Conservation (phyloP, 148 eudicot species). For the Amaranthus palmeri region DNA sequence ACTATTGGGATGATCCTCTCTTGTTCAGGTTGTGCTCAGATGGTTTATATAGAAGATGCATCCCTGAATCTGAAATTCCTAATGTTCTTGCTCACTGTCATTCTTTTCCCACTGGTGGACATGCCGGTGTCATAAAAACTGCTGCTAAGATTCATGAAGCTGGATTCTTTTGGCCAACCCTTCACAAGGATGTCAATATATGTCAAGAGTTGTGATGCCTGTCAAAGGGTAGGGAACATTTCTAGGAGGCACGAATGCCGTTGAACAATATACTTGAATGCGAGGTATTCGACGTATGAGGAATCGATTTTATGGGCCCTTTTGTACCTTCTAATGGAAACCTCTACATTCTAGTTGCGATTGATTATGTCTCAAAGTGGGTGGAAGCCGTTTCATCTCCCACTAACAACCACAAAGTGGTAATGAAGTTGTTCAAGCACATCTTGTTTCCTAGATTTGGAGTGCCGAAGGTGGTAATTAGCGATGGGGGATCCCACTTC, state of each 20-base stretch:
- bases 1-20: not conserved
- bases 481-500: slow-evolving; percentile 1
- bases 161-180: not conserved
- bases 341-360: not conserved
- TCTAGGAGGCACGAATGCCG: not conserved
- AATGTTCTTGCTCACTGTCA: not conserved
- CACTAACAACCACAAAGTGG: not conserved
- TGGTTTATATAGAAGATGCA: not conserved
- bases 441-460: not conserved
- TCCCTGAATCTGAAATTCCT: not conserved
- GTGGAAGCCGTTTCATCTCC: not conserved
- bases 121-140: not conserved
- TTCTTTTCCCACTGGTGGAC: not conserved
- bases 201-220: not conserved
- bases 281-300: not conserved
- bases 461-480: not conserved
- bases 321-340: not conserved
- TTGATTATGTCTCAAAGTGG: not conserved
- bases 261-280: not conserved
- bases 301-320: not conserved
- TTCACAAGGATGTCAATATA: not conserved
- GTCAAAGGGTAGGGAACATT: not conserved
- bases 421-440: not conserved
- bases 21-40: not conserved
- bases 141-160: not conserved